phyloP scores from a whole-genome alignment of 208 protist species.

The Crithidia bombi region DNA sequence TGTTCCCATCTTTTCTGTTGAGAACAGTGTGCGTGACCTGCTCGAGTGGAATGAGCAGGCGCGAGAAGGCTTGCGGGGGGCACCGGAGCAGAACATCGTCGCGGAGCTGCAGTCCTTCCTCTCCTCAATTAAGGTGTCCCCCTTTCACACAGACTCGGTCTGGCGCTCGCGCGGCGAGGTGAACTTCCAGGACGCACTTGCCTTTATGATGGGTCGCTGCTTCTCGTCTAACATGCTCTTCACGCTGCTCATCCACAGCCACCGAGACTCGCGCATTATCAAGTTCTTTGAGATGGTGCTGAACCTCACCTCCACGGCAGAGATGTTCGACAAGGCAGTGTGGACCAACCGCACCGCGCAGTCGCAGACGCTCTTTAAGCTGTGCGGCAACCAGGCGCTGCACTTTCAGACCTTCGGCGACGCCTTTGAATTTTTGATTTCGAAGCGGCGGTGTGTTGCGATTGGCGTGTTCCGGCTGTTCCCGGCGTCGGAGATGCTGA shows the following conservation, averaged over 20 bases:
- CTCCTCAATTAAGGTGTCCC: conserved; percentile 77
- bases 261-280: conserved; percentile 73
- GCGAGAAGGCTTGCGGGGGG: conserved; percentile 27
- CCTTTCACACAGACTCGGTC: conserved; percentile 74
- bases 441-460: conserved; percentile 65
- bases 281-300: conserved; percentile 85
- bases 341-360: conserved; percentile 52
- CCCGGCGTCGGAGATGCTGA: conserved; percentile 55
- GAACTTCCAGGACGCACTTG: conserved; percentile 85
- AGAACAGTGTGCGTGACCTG: conserved; percentile 75
- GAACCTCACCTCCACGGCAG: conserved; percentile 53
- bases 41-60: conserved; percentile 56
- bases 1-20: conserved; percentile 85
- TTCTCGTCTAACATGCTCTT: conserved; percentile 89
- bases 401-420: conserved; percentile 84
- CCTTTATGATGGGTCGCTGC: conserved; percentile 91
- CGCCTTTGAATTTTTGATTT: conserved; percentile 79
- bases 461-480: conserved; percentile 89
- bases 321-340: conserved; percentile 71
- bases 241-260: conserved; percentile 81
- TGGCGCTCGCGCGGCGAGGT: conserved; percentile 79
- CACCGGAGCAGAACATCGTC: conserved; percentile 80
- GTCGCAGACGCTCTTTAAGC: conserved; percentile 73
- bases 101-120: conserved; percentile 86
- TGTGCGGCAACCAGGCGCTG: conserved; percentile 72